Conservation (phyloP, 495 filamentous ascomycete genomes). For the Chaetomium tenue region DNA sequence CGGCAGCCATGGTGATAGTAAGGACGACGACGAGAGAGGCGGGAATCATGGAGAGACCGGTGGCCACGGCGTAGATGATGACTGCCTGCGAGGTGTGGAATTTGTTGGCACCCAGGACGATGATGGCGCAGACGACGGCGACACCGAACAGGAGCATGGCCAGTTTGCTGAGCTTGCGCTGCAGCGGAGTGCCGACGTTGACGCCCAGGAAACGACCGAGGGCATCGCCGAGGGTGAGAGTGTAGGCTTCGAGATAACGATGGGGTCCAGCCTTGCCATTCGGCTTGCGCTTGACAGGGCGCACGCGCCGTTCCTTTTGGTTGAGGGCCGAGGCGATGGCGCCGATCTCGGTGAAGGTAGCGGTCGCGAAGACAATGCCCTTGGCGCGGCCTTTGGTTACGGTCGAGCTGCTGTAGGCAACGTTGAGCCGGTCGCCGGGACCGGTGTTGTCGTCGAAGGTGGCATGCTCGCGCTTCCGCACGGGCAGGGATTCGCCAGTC, state of each 20-base stretch:
- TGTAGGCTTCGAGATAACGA: conserved; percentile 68
- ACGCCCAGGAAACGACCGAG: conserved; percentile 70
- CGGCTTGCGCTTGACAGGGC: conserved; percentile 57
- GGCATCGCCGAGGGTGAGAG: conserved; percentile 61
- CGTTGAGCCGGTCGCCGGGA: conserved; percentile 64
- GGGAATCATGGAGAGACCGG: conserved; percentile 67
- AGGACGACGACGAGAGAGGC: conserved; percentile 67
- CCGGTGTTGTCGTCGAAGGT: conserved; percentile 45
- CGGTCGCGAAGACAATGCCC: conserved; percentile 66
- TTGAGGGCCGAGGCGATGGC: conserved; percentile 68
- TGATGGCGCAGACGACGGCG: conserved; percentile 70
- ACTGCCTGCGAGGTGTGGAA: conserved; percentile 73
- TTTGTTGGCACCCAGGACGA: conserved; percentile 74
- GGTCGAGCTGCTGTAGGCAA: conserved; percentile 65
- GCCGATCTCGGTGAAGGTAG: conserved; percentile 77
- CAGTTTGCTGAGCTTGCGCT: conserved; percentile 73
- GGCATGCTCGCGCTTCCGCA: conserved; percentile 38
- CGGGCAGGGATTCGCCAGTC: conserved; percentile 67
- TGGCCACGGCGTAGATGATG: conserved; percentile 77
- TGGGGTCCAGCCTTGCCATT: conserved; percentile 59
- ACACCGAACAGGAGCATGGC: conserved; percentile 72
- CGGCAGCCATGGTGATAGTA: conserved; percentile 75
- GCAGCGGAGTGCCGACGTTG: conserved; percentile 72
- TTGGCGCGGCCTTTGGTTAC: conserved; percentile 66
- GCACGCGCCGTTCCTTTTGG: conserved; percentile 58